A percentile compares a stretch with the other conserved stretches of the same genome.
phyloP scores from a whole-genome alignment of 2,329 filamentous ascomycete genomes.

The Trichoderma asperellum region DNA sequence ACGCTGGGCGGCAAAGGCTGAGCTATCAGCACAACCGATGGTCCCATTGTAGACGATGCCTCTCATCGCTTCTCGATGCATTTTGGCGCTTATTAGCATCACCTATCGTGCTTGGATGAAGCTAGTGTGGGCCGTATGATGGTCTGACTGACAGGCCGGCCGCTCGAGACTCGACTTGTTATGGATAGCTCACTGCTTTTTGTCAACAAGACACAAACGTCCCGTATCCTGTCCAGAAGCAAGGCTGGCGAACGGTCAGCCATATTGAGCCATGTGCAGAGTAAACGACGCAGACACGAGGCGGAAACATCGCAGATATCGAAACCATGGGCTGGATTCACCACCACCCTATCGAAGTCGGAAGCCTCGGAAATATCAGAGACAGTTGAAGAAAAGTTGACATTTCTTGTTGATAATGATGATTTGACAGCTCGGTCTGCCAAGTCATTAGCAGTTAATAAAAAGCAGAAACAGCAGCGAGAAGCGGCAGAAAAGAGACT shows the following conservation, averaged over 20 bases:
- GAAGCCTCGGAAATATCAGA: not conserved
- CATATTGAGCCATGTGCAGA: constrained; percentile 1
- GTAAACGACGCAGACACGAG: not conserved
- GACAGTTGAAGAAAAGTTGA: not conserved
- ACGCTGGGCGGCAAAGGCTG: not conserved
- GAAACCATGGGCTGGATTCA: not conserved
- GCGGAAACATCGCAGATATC: not conserved
- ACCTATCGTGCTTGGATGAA: not conserved
- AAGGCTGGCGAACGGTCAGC: not conserved
- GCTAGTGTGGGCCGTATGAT: not conserved
- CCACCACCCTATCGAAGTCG: not conserved
- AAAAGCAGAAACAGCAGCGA: not conserved
- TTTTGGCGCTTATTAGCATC: not conserved
- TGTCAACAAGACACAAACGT: not conserved
- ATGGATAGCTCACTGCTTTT: not conserved
- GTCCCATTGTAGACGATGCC: not conserved
- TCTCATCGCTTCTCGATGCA: not conserved
- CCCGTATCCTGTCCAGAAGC: not conserved
- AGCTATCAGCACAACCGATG: not conserved
- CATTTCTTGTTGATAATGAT: not conserved
- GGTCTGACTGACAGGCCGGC: not conserved
- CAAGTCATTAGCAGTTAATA: not conserved
- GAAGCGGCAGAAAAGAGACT: not conserved
- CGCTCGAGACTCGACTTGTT: not conserved
- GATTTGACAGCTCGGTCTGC: not conserved